Evolutionary conservation across 768 basidiomycete species (phyloP).

Genomic region (Russula virescens): DNA sequence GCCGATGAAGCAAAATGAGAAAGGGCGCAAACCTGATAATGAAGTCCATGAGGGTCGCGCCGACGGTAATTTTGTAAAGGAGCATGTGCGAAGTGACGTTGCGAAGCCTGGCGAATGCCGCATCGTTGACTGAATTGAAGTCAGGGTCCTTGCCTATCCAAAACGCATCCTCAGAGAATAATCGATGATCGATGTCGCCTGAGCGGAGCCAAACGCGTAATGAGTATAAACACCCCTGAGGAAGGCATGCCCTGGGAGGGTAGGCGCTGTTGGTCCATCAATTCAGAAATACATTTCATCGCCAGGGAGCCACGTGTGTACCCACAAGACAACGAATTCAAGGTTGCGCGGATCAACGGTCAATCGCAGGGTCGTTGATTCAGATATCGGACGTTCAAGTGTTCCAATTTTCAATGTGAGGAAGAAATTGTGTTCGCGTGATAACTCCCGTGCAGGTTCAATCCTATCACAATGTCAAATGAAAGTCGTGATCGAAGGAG

Average conservation of each 20-base stretch:
- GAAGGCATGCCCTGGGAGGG: slow-evolving; percentile 52
- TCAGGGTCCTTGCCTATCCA: slow-evolving; percentile 66
- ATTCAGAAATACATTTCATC: not conserved
- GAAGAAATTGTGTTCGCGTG: slow-evolving; percentile 43
- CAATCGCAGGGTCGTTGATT: slow-evolving; percentile 43
- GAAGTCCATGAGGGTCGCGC: slow-evolving; percentile 52
- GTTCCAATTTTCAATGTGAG: slow-evolving; percentile 50
- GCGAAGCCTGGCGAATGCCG: slow-evolving; percentile 48
- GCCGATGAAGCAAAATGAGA: too few relatives aligned
- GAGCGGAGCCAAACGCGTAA: slow-evolving; percentile 61
- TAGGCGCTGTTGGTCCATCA: slow-evolving; percentile 38
- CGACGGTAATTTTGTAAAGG: slow-evolving; percentile 51
- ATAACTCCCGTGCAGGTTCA: slow-evolving; percentile 23
- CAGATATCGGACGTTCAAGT: slow-evolving; percentile 48
- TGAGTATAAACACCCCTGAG: slow-evolving; percentile 48
- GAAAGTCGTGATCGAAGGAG: not conserved
- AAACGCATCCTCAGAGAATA: slow-evolving; percentile 59
- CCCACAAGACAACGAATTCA: slow-evolving; percentile 60
- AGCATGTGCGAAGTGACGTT: slow-evolving; percentile 40
- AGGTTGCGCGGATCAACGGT: slow-evolving; percentile 49
- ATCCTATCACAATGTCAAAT: slow-evolving; percentile 12
- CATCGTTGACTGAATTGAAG: slow-evolving; percentile 51
- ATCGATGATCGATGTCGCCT: slow-evolving; percentile 51
- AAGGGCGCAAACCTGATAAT: slow-evolving; percentile 40
- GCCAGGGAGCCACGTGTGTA: slow-evolving; percentile 12